Conservation (phyloP, 345 rosid genomes). For the Rhodamnia argentea region DNA sequence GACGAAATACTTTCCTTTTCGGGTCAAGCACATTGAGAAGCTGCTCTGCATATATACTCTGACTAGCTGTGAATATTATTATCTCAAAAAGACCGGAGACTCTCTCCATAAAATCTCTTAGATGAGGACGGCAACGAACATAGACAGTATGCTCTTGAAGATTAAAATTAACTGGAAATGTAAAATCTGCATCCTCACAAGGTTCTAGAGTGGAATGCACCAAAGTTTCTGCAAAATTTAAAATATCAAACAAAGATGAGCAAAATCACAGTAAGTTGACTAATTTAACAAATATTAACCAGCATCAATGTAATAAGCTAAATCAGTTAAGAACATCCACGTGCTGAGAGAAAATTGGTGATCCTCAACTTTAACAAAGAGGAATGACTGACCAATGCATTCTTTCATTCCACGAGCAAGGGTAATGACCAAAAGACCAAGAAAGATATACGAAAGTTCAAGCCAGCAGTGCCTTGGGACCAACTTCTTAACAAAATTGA, state of each 20-base stretch:
- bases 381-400: not conserved
- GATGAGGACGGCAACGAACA: slow-evolving; percentile 90
- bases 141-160: slow-evolving; percentile 77
- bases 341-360: not conserved
- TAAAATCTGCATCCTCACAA: slow-evolving; percentile 80
- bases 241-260: not conserved
- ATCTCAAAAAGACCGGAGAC: slow-evolving; percentile 81
- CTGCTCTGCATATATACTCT: slow-evolving; percentile 93
- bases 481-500: not conserved
- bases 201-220: slow-evolving; percentile 92
- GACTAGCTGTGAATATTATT: slow-evolving; percentile 95
- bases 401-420: not conserved
- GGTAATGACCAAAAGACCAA: not conserved
- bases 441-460: not conserved
- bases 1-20: slow-evolving; percentile 83
- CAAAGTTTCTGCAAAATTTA: slow-evolving; percentile 62
- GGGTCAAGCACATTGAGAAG: slow-evolving; percentile 99
- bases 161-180: slow-evolving; percentile 83
- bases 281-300: not conserved
- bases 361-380: not conserved
- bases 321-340: not conserved
- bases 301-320: not conserved
- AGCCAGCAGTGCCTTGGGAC: not conserved
- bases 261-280: not conserved
- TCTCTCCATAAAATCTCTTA: slow-evolving; percentile 84